phyloP scores from a whole-genome alignment of 495 filamentous ascomycete genomes.

The Penicillium bovifimosum region DNA sequence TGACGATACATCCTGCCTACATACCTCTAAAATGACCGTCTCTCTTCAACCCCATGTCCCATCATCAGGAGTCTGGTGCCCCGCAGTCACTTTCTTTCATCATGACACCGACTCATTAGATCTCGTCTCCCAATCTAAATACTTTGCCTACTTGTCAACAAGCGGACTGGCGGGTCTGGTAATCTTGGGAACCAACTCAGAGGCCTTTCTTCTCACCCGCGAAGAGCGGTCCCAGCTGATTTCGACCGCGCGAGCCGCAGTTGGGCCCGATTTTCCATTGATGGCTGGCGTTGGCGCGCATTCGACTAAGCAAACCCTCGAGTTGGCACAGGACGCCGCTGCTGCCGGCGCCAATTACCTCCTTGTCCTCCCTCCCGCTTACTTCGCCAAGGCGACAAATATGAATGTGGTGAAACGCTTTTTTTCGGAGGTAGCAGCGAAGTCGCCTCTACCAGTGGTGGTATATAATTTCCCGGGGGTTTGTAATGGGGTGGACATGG shows the following conservation, averaged over 20 bases:
- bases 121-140: conserved; percentile 41
- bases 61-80: conserved; percentile 31
- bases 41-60: conserved; percentile 21
- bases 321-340: conserved; percentile 52
- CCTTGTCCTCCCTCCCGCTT: conserved; percentile 56
- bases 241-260: conserved; percentile 44
- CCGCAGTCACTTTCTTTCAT: conserved; percentile 48
- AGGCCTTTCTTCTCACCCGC: conserved; percentile 58
- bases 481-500: conserved; percentile 64
- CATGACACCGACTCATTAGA: conserved; percentile 47
- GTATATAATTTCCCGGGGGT: conserved; percentile 69
- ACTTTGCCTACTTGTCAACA: conserved; percentile 51
- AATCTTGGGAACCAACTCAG: conserved; percentile 59
- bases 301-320: conserved; percentile 56
- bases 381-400: conserved; percentile 57
- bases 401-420: conserved; percentile 52
- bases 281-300: conserved; percentile 61
- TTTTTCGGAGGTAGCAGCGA: conserved; percentile 49
- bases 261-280: conserved; percentile 46
- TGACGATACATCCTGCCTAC: neutral
- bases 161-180: conserved; percentile 52
- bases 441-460: conserved; percentile 51
- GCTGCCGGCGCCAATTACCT: conserved; percentile 53
- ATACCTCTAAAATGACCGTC: conserved; percentile 4
- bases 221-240: conserved; percentile 52